Conservation (phyloP, 2,329 filamentous ascomycete species). For the Davidsoniella australis region DNA sequence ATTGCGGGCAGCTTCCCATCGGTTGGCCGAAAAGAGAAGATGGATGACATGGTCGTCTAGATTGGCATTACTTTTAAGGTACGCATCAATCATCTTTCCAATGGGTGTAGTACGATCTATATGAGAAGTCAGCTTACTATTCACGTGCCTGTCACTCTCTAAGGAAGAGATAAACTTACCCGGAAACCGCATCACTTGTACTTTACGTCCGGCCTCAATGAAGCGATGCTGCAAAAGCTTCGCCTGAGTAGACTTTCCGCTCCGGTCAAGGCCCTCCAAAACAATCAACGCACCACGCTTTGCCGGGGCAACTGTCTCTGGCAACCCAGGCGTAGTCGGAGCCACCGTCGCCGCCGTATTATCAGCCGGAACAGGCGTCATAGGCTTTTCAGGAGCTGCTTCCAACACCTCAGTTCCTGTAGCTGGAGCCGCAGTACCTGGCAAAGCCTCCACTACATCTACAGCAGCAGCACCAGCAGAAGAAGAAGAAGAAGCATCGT, state of each 20-base stretch:
- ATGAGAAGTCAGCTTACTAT: not conserved
- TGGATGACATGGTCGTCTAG: constrained; percentile 84
- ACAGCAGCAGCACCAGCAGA: not conserved
- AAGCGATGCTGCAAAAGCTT: constrained; percentile 43
- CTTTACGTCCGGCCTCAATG: constrained; percentile 29
- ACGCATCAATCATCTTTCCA: constrained; percentile 71
- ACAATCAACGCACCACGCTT: constrained; percentile 58
- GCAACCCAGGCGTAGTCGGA: constrained; percentile 1
- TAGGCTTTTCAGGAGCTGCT: not conserved
- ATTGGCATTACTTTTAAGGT: constrained; percentile 53
- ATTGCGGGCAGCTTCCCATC: constrained; percentile 53
- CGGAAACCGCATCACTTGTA: constrained; percentile 39
- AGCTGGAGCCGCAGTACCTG: not conserved
- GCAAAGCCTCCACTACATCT: not conserved
- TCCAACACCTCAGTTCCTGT: not conserved
- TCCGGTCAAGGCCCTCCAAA: constrained; percentile 76
- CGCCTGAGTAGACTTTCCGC: constrained; percentile 86
- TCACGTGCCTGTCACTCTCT: not conserved
- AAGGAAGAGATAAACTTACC: constrained; percentile 23
- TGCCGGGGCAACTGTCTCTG: constrained; percentile 2
- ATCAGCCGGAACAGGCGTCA: not conserved
- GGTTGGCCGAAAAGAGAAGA: constrained; percentile 75
- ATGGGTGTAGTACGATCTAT: constrained; percentile 69
- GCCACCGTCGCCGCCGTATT: not conserved
- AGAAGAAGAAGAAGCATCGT: no score